A percentile compares a stretch with the other conserved stretches of the same genome.
phyloP scores from a whole-genome alignment of 441 rosid species.

The Syzygium malaccense region DNA sequence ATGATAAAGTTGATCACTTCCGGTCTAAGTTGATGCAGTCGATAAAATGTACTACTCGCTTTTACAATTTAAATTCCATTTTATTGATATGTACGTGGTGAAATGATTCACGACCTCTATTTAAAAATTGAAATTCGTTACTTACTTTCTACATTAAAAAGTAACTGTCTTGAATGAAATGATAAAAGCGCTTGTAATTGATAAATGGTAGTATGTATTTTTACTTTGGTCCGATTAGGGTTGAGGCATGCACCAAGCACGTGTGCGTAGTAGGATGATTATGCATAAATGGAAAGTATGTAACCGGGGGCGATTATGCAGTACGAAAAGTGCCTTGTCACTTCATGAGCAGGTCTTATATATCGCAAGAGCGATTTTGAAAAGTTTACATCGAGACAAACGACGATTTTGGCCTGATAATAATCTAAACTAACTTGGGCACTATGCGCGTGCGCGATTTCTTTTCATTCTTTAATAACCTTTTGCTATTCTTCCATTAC shows the following conservation, averaged over 20 bases:
- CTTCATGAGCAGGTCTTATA: neutral
- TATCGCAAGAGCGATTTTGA: neutral
- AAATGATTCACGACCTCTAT: neutral
- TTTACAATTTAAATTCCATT: neutral
- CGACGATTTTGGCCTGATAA: neutral
- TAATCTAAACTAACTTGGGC: neutral
- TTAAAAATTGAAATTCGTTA: neutral
- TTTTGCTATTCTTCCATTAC: neutral
- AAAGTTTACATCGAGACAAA: neutral
- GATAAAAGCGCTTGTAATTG: neutral
- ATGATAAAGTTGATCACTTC: neutral
- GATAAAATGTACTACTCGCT: neutral
- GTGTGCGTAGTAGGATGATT: accelerated
- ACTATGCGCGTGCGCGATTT: neutral
- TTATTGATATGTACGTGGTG: neutral
- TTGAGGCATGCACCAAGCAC: neutral
- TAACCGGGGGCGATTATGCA: neutral
- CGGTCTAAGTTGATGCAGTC: neutral
- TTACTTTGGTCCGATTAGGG: neutral
- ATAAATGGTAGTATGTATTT: neutral
- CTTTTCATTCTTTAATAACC: neutral
- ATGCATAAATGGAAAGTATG: neutral
- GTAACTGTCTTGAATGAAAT: neutral
- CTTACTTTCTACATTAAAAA: neutral
- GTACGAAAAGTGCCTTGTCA: neutral